Percentiles rank a stretch among this genome's conserved stretches.
Evolutionary conservation across 768 basidiomycete species (phyloP).

Genomic region (Lactarius deliciosus): DNA sequence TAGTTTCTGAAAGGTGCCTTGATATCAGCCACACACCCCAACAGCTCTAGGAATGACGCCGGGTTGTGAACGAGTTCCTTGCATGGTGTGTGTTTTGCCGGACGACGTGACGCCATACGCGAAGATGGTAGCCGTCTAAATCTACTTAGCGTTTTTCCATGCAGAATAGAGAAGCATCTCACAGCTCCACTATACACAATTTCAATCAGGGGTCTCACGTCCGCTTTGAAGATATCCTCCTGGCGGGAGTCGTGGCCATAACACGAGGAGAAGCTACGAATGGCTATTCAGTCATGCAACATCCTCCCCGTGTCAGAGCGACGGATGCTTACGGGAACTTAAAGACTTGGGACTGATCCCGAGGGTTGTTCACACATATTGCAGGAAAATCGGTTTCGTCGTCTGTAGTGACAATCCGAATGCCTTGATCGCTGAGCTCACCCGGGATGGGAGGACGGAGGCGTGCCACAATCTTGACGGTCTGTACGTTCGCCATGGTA

Average conservation of each 20-base stretch:
- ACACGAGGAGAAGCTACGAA: slow-evolving; percentile 65
- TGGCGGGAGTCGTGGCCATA: slow-evolving; percentile 71
- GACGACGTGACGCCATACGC: slow-evolving; percentile 91
- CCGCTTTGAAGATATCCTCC: slow-evolving; percentile 71
- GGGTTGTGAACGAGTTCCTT: slow-evolving; percentile 69
- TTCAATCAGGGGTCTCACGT: slow-evolving; percentile 77
- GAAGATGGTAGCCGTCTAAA: slow-evolving; percentile 80
- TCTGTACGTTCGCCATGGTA: slow-evolving; percentile 38
- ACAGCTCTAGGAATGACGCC: slow-evolving; percentile 85
- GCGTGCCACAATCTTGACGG: slow-evolving; percentile 71
- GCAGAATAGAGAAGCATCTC: slow-evolving; percentile 33
- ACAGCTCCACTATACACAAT: slow-evolving; percentile 76
- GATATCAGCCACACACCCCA: slow-evolving; percentile 45
- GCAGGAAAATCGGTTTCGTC: slow-evolving; percentile 43
- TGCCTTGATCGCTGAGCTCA: slow-evolving; percentile 61
- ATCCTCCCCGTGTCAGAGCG: not conserved
- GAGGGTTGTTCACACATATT: slow-evolving; percentile 69
- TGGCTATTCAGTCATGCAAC: not conserved
- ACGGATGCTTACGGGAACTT: slow-evolving; percentile 62
- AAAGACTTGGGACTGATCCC: slow-evolving; percentile 67
- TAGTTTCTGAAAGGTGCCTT: not conserved
- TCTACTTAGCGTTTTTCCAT: not conserved
- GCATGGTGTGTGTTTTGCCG: slow-evolving; percentile 93
- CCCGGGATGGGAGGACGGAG: slow-evolving; percentile 62
- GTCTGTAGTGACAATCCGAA: slow-evolving; percentile 49